These are phyloP conservation scores for Trypanosoma melophagium DNA, from an alignment of 208 protist genomes.

Conservation along the genomic window DNA sequence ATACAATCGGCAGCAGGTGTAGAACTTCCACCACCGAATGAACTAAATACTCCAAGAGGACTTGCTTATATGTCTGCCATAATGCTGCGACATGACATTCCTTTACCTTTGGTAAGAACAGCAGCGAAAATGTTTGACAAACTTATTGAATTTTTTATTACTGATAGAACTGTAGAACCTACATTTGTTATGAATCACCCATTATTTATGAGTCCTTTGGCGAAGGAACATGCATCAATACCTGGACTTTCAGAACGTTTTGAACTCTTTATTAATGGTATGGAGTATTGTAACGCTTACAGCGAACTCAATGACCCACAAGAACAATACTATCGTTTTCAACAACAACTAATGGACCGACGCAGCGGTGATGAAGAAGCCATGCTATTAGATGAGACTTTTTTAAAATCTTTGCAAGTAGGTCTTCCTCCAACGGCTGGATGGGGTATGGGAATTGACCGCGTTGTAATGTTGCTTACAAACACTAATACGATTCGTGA, in stretches of 20 bases:
- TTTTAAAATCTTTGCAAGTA: slow-evolving; percentile 93
- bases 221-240: slow-evolving; percentile 77
- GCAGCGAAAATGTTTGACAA: slow-evolving; percentile 91
- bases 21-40: slow-evolving; percentile 66
- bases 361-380: slow-evolving; percentile 93
- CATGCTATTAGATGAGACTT: slow-evolving; percentile 90
- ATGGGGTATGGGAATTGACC: slow-evolving; percentile 96
- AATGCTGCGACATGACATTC: slow-evolving; percentile 84
- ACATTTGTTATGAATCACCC: slow-evolving; percentile 96
- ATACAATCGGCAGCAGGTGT: slow-evolving; percentile 75
- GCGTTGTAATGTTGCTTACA: slow-evolving; percentile 93
- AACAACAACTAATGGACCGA: slow-evolving; percentile 87
- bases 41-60: slow-evolving; percentile 76
- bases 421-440: slow-evolving; percentile 94
- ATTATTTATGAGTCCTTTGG: slow-evolving; percentile 90
- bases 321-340: slow-evolving; percentile 94
- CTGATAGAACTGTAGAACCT: slow-evolving; percentile 86
- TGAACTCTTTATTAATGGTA: slow-evolving; percentile 94
- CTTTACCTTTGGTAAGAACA: slow-evolving; percentile 79
- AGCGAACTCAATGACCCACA: slow-evolving; percentile 96
- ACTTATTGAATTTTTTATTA: slow-evolving; percentile 92
- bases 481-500: slow-evolving; percentile 82
- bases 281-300: slow-evolving; percentile 97
- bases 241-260: slow-evolving; percentile 93
- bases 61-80: slow-evolving; percentile 84